Percentiles rank a stretch among this genome's conserved stretches.
These are phyloP conservation scores for Aureococcus anophagefferens DNA, from an alignment of 108 stramenopile genomes.

Conservation along the genomic window DNA sequence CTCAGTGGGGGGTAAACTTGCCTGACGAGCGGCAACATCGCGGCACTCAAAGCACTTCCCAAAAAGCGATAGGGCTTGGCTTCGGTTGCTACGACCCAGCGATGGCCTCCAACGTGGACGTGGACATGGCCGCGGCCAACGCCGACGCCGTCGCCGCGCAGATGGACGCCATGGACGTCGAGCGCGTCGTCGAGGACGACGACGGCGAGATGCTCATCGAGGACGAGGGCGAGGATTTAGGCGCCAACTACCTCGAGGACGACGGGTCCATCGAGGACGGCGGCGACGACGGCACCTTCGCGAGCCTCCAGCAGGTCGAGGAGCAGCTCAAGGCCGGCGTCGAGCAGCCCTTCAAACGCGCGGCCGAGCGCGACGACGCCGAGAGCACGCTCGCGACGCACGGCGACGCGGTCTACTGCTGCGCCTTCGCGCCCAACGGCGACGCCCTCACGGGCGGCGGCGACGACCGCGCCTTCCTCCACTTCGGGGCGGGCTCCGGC, in stretches of 20 bases:
- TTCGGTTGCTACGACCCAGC: too few species aligned
- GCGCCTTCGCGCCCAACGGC: slow-evolving; percentile 35
- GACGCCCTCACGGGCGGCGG: slow-evolving; percentile 71
- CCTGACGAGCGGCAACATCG: too few species aligned
- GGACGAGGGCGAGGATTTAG: slow-evolving; percentile 56
- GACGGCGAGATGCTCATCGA: slow-evolving; percentile 10
- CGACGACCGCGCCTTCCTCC: slow-evolving; percentile 81
- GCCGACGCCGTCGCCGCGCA: too few species aligned
- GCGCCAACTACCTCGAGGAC: slow-evolving; percentile 61
- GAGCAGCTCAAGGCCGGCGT: slow-evolving; percentile 7
- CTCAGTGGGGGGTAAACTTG: too few species aligned
- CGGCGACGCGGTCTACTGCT: slow-evolving; percentile 38
- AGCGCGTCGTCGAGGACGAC: neutral
- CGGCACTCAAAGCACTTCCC: too few species aligned
- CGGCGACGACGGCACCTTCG: slow-evolving; percentile 36
- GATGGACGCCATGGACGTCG: too few species aligned
- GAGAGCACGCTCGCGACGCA: slow-evolving; percentile 19
- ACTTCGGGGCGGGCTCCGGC: slow-evolving; percentile 20
- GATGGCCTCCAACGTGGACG: too few species aligned
- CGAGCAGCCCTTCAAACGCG: slow-evolving; percentile 1
- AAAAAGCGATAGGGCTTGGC: too few species aligned
- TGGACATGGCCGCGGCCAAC: too few species aligned
- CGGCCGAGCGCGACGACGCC: slow-evolving; percentile 18
- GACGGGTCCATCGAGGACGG: slow-evolving; percentile 30
- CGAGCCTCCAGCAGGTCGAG: slow-evolving; percentile 11